Evolutionary conservation across 805 yeast genomes (phyloP).

Genomic region (Ogataea nonfermentans): DNA sequence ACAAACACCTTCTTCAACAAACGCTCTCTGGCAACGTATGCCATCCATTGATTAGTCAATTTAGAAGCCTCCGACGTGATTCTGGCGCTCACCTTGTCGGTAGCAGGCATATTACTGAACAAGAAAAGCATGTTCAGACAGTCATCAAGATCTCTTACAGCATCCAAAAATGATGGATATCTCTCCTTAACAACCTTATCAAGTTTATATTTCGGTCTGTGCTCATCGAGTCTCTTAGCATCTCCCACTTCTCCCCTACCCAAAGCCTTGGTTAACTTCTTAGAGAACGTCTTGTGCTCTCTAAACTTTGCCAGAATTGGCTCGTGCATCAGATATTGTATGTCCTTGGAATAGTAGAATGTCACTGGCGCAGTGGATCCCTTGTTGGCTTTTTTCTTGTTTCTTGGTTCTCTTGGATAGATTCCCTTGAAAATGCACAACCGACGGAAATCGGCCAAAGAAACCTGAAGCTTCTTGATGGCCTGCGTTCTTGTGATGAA

Average conservation of each 20-base stretch:
- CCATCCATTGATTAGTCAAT: constrained; percentile 93
- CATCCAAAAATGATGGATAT: constrained; percentile 91
- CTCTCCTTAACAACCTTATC: constrained; percentile 93
- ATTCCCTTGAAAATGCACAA: constrained; percentile 97
- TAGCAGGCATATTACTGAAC: constrained; percentile 93
- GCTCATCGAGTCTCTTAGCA: constrained; percentile 81
- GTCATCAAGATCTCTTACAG: constrained; percentile 91
- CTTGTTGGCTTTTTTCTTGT: constrained; percentile 94
- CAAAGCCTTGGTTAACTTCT: constrained; percentile 82
- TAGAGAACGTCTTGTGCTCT: constrained; percentile 92
- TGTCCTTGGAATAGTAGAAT: constrained; percentile 90
- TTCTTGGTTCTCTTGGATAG: constrained; percentile 94
- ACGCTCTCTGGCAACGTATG: constrained; percentile 84
- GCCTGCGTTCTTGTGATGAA: constrained; percentile 95
- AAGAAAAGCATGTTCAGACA: constrained; percentile 92
- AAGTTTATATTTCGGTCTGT: constrained; percentile 79
- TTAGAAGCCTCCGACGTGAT: constrained; percentile 86
- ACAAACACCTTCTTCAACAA: constrained; percentile 86
- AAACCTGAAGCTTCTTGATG: constrained; percentile 83
- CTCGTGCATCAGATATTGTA: constrained; percentile 92
- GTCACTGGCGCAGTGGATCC: constrained; percentile 97
- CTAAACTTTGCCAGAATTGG: constrained; percentile 89
- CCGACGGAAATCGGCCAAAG: constrained; percentile 94
- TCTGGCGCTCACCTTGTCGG: constrained; percentile 73
- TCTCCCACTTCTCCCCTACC: constrained; percentile 89